Conservation (phyloP, 768 basidiomycete genomes). For the Termitomyces sp. region DNA sequence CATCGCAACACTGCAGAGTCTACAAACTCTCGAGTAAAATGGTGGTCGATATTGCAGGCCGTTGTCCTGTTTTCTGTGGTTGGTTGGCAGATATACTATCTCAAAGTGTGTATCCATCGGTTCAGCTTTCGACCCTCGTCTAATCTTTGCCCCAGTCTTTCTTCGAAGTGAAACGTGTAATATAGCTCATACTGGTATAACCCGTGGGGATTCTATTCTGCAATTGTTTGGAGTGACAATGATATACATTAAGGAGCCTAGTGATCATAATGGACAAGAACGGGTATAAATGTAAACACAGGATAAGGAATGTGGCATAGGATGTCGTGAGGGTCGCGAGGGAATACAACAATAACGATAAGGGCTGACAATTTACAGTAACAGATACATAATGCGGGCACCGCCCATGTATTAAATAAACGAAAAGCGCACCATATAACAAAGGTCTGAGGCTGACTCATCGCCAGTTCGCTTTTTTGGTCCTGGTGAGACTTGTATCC, state of each 20-base stretch:
- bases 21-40: conserved; percentile 93
- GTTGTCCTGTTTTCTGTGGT: conserved; percentile 86
- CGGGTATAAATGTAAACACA: conserved; percentile 22
- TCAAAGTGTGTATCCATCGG: conserved; percentile 58
- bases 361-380: conserved; percentile 11
- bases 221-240: neutral
- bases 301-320: conserved; percentile 15
- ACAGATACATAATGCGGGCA: conserved; percentile 14
- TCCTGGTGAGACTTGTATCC: conserved; percentile 46
- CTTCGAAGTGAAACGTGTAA: conserved; percentile 90
- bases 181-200: conserved; percentile 37
- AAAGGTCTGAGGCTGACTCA: conserved; percentile 27
- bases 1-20: conserved; percentile 95
- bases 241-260: conserved; percentile 4
- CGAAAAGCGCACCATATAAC: neutral
- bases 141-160: conserved; percentile 50
- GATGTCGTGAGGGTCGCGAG: conserved; percentile 6
- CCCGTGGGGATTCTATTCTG: neutral
- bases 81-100: conserved; percentile 96
- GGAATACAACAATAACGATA: conserved; percentile 9
- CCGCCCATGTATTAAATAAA: conserved; percentile 9
- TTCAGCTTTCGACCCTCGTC: conserved; percentile 1
- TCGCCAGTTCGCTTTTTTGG: conserved; percentile 54
- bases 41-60: conserved; percentile 96
- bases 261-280: conserved; percentile 5